Conservation (phyloP, 176 grass and related monocot species). For the Carex parvula region DNA sequence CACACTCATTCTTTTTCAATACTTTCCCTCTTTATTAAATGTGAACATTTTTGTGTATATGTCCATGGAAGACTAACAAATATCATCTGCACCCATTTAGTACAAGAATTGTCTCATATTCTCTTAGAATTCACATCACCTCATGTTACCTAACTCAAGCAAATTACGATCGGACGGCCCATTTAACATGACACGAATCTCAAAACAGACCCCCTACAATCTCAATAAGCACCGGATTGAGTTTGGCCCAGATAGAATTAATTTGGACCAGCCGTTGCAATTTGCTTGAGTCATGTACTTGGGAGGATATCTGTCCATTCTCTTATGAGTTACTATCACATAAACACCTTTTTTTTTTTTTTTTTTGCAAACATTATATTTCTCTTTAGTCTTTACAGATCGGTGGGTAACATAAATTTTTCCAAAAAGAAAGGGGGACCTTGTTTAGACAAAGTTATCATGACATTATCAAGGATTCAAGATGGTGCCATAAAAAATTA, state of each 20-base stretch:
- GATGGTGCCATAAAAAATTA: background rate
- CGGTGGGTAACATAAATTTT: background rate
- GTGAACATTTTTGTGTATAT: background rate
- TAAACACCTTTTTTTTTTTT: background rate
- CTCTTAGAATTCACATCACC: too few relatives aligned
- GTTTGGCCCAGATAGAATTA: too few relatives aligned
- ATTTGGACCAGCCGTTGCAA: too few relatives aligned
- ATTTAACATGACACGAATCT: too few relatives aligned
- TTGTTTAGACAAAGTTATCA: background rate
- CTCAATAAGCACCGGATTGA: too few relatives aligned
- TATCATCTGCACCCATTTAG: too few relatives aligned
- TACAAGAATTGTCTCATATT: background rate
- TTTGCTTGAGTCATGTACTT: too few relatives aligned
- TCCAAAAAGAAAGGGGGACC: background rate
- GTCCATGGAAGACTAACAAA: background rate
- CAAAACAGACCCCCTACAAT: too few relatives aligned
- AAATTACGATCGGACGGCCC: too few relatives aligned
- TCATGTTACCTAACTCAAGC: too few relatives aligned
- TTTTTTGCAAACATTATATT: background rate
- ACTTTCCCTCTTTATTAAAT: background rate
- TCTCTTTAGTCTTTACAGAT: background rate
- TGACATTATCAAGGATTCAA: background rate
- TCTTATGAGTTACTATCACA: background rate
- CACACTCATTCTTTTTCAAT: background rate
- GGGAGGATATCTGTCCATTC: too few relatives aligned